Conservation (phyloP, 257 asterid species). For the Solanum tarapatanum region DNA sequence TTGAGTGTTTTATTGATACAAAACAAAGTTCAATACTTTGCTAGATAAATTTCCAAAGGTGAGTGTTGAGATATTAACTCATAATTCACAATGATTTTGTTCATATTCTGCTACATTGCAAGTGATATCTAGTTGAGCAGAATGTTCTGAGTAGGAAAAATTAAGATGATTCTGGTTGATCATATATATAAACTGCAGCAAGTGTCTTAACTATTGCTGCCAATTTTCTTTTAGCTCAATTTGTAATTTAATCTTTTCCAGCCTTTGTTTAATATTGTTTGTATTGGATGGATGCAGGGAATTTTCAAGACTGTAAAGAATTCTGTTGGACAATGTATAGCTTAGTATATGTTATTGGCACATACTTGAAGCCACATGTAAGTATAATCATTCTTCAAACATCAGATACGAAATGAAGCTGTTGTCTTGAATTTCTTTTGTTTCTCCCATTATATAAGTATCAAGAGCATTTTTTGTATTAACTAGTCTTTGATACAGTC, state of each 20-base stretch:
- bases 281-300: constrained; percentile 44
- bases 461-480: neutral
- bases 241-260: neutral
- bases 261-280: constrained; percentile 6
- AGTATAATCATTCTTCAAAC: constrained; percentile 22
- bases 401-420: neutral
- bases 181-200: neutral
- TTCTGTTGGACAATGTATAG: constrained; percentile 47
- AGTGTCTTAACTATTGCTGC: neutral
- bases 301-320: constrained; percentile 60
- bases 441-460: neutral
- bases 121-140: neutral
- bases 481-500: neutral
- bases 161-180: neutral
- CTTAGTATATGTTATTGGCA: constrained; percentile 65
- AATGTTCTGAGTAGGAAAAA: neutral
- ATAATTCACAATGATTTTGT: neutral
- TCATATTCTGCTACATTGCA: neutral
- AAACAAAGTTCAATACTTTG: neutral
- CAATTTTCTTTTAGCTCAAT: neutral
- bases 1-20: neutral
- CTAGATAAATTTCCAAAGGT: neutral
- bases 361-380: constrained; percentile 91
- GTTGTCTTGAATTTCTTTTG: neutral
- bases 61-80: neutral